Conservation (phyloP, 192 early-diverging fungal genomes). For the Blastocladiella britannica region DNA sequence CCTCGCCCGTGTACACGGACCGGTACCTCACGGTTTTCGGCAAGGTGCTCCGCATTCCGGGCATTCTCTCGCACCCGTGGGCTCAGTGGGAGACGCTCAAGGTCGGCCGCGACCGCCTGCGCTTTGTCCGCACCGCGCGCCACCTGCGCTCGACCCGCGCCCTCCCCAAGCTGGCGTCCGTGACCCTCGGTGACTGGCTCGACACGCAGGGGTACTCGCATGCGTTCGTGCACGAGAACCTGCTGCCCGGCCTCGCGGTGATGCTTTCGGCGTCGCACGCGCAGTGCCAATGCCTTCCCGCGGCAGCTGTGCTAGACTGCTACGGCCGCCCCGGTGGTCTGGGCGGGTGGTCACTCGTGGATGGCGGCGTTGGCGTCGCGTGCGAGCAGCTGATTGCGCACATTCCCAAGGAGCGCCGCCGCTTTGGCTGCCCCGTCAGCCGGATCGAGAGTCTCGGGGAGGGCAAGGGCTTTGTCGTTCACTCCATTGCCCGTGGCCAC, state of each 20-base stretch:
- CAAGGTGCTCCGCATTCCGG: too few species aligned
- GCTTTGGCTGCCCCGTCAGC: neutral
- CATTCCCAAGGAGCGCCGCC: neutral
- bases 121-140: neutral
- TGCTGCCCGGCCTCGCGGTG: neutral
- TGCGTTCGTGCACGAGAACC: neutral
- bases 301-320: neutral
- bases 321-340: too few species aligned
- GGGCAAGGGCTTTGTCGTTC: too few species aligned
- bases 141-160: neutral
- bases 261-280: neutral
- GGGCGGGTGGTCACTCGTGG: neutral
- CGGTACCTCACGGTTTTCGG: too few species aligned
- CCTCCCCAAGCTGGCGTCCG: too few species aligned
- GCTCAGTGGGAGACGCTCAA: too few species aligned
- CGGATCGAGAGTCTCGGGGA: too few species aligned
- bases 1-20: too few species aligned
- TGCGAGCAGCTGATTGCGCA: neutral
- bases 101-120: too few species aligned
- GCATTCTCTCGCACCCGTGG: too few species aligned
- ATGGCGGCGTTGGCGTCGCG: neutral
- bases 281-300: neutral
- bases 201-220: neutral
- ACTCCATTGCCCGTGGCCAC: too few species aligned
- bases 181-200: neutral